phyloP scores from a whole-genome alignment of 352 stramenopile species.

The Globisporangium rhizosaccharum region DNA sequence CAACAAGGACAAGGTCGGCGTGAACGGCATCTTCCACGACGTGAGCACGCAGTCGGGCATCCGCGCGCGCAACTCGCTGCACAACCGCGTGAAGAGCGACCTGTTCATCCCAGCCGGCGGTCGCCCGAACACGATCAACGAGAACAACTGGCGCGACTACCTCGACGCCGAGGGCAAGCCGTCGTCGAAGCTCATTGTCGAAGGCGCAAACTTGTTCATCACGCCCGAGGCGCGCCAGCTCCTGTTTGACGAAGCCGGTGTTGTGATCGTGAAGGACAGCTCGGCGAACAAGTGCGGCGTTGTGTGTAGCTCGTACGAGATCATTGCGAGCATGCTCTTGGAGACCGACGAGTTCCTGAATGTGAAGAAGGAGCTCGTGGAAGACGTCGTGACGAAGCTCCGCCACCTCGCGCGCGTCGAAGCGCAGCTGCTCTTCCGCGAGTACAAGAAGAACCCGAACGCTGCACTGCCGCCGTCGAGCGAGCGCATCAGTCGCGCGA shows the following conservation, averaged over 20 bases:
- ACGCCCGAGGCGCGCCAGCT: conserved; percentile 81
- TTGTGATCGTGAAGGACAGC: conserved; percentile 97
- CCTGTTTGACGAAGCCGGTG: conserved; percentile 93
- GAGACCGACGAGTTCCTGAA: conserved; percentile 95
- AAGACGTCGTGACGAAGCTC: conserved; percentile 94
- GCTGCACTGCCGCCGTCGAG: conserved; percentile 88
- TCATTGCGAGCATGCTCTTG: conserved; percentile 93
- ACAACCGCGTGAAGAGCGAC: conserved; percentile 92
- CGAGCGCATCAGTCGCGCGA: conserved; percentile 93
- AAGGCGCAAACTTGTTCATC: conserved; percentile 85
- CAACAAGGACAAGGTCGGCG: conserved; percentile 38
- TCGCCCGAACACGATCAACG: conserved; percentile 82
- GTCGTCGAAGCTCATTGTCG: conserved; percentile 75
- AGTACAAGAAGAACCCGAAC: conserved; percentile 90
- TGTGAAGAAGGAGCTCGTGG: conserved; percentile 92
- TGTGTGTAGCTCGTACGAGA: conserved; percentile 83
- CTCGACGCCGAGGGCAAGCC: conserved; percentile 65
- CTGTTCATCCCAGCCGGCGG: conserved; percentile 81
- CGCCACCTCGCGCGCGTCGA: conserved; percentile 91
- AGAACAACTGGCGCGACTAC: conserved; percentile 82
- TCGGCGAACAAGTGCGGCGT: conserved; percentile 90
- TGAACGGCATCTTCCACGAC: conserved; percentile 77
- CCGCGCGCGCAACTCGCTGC: conserved; percentile 96
- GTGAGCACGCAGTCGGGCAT: conserved; percentile 71
- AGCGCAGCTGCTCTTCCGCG: conserved; percentile 96